Conservation (phyloP, 805 yeast species). For the Peterozyma xylosa region DNA sequence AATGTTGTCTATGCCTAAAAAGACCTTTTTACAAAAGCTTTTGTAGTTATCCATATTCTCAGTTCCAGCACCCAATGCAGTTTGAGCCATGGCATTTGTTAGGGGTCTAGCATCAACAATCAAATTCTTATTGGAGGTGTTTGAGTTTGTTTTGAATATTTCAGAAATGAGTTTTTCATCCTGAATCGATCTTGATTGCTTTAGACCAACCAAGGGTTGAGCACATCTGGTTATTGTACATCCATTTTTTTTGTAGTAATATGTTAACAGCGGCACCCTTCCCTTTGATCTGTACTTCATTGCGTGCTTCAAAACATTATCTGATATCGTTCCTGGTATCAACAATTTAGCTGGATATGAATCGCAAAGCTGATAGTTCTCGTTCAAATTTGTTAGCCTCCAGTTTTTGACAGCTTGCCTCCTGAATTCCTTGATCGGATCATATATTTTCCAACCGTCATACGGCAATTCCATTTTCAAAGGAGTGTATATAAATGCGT, state of each 20-base stretch:
- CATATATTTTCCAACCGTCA: slow-evolving; percentile 70
- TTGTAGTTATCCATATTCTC: slow-evolving; percentile 86
- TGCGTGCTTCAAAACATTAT: slow-evolving; percentile 76
- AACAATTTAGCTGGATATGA: slow-evolving; percentile 67
- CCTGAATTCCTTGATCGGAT: slow-evolving; percentile 53
- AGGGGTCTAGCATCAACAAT: slow-evolving; percentile 90
- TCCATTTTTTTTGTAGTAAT: slow-evolving; percentile 60
- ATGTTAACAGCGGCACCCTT: slow-evolving; percentile 77
- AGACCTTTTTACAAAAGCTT: slow-evolving; percentile 57
- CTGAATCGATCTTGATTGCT: slow-evolving; percentile 81
- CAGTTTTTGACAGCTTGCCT: slow-evolving; percentile 61
- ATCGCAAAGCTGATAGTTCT: slow-evolving; percentile 56
- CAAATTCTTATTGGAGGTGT: slow-evolving; percentile 35
- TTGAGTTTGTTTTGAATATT: slow-evolving; percentile 54
- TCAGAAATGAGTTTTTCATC: slow-evolving; percentile 80
- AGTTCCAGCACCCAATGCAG: slow-evolving; percentile 97
- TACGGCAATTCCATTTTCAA: slow-evolving; percentile 56
- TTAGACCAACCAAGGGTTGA: slow-evolving; percentile 89
- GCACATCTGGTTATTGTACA: slow-evolving; percentile 84
- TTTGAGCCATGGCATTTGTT: slow-evolving; percentile 93
- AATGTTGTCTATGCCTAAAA: slow-evolving; percentile 88
- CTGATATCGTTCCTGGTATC: slow-evolving; percentile 75
- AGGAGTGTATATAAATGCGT: slow-evolving; percentile 79
- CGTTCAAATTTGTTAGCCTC: slow-evolving; percentile 65
- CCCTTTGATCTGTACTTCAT: slow-evolving; percentile 79